Evolutionary conservation across 495 filamentous ascomycete genomes (phyloP), one percentile per base, ranked within the genome.

Genomic region (Aspergillus ellipticus): DNA sequence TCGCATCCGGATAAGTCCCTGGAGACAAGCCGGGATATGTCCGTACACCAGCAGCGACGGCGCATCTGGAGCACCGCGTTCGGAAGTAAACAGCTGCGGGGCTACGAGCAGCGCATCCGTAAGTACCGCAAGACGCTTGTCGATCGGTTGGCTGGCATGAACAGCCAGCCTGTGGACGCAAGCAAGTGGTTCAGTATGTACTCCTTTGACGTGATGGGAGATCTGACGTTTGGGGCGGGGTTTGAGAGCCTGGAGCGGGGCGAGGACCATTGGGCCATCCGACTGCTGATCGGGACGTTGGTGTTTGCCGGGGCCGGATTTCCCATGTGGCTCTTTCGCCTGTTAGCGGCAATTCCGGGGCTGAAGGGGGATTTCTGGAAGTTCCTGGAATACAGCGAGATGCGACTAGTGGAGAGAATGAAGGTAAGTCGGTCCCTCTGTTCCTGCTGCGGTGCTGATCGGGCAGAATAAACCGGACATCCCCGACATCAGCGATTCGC

Each of bases 151-250:
- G 37, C 48, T 1, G 47, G 47, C n/a, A 48, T 52, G 17, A 22
- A 35, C n/a, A 64, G 58, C 13, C 10, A 57, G 29, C 21, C 61
- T 3, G 48, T 77, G 5, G 65, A 78, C 41, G 49, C 66, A 3
- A 50, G 53, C 16, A 46, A 66, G 17, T 72, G 64, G 66, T 72
- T 74, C 54, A 50, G 49, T 9, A 58, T 64, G 53, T 76, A 66
- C 52, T 57, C 49, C 26, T 76, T 69, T 48, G 74, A 78, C 42
- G 50, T 71, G 13, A 72, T 78, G 72, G 73, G 74, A 39, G 71
- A 76, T 11, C 49, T 74, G 10, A 62, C 71, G 0, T 76, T 76
- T 43, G 66, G 65, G 3, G 42, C 67, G 17, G 56, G 61, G 2
- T 78, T 75, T 45, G 62, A 60, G n/a, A 69, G 69, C 62, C 56